Base-by-base conservation (phyloP, 2,329 filamentous ascomycete genomes). In the Pseudocercospora crystallina region DNA sequence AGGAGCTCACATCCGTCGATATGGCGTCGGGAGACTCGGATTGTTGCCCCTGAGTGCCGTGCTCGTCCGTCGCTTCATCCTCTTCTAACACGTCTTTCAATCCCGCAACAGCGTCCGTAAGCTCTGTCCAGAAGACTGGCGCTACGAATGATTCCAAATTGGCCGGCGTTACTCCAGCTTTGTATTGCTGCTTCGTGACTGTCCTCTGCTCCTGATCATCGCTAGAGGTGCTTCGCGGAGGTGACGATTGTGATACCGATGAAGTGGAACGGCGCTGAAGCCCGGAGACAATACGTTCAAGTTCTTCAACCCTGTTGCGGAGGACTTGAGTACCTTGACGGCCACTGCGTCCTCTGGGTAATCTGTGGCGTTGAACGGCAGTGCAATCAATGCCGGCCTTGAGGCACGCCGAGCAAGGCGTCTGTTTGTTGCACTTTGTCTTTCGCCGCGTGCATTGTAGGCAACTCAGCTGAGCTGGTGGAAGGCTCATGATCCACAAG, bases 361-460 rank as follows among this genome's bases (percentile, higher is more conserved):
- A 38, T 8, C 49, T 37, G 8, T 46, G 43, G 4, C 49, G 49
- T 33, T 47, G 49, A 8, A 51, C 43, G n/a, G 38, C 13, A 14
- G 49, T 51, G 32, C 49, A 51, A 1, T 35, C 17, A 13, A 51
- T 38, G n/a, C 49, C 49, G 17, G 49, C 43, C 33, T 47, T 51
- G 8, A 42, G 11, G 13, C 49, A 51, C n/a, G 49, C 43, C 12
- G 37, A 30, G 43, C 49, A 51, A 9, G 44, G 49, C 2, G 32
- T 32, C 15, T 35, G 39, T 32, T 51, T 51, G 36, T 33, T 40
- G 43, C 49, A 51, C 34, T 47, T 51, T 13, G 37, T 47, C 20
- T 51, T 51, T 20, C 49, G 36, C 11, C 43, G 49, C n/a, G 32
- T 30, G 33, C 49, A 51, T 26, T 51, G 49, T 14, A 36, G 32